A percentile compares a stretch with the other conserved stretches of the same genome.
Conservation (phyloP, 768 basidiomycete genomes). For the Aureoboletus auriporus region DNA sequence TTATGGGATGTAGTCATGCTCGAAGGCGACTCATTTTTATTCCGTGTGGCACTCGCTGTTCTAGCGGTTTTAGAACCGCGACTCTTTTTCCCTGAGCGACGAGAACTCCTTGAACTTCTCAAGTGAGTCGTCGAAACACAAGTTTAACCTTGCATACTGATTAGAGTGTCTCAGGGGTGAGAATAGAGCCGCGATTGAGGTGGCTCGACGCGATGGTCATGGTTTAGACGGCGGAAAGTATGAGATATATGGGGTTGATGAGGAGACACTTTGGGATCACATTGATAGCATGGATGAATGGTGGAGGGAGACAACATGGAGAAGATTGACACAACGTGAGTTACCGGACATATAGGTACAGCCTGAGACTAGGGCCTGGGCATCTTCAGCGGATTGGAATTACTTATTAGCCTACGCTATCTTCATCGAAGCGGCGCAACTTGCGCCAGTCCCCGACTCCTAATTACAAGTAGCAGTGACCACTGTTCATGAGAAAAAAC, state of each 20-base stretch:
- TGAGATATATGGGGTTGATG: conserved; percentile 81
- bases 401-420: too few relatives aligned
- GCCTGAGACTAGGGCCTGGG: too few relatives aligned
- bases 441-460: too few relatives aligned
- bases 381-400: too few relatives aligned
- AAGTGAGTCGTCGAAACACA: conserved; percentile 40
- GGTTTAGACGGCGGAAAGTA: conserved; percentile 70
- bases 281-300: conserved; percentile 82
- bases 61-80: conserved; percentile 81
- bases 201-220: conserved; percentile 68
- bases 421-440: too few relatives aligned
- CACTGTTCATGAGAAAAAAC: too few relatives aligned
- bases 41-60: conserved; percentile 78
- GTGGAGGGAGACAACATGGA: conserved; percentile 94
- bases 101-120: conserved; percentile 74
- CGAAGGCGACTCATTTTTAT: conserved; percentile 89
- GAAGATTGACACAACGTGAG: conserved; percentile 74
- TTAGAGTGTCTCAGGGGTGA: conserved; percentile 54
- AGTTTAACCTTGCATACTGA: conserved; percentile 12
- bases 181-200: conserved; percentile 77
- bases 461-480: too few relatives aligned
- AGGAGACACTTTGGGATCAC: conserved; percentile 81
- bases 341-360: conserved; percentile 59
- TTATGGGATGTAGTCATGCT: conserved; percentile 86
- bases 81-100: conserved; percentile 82